These are phyloP conservation scores for Pelargonium fulgidum DNA, from an alignment of 441 rosid species.

Conservation along the genomic window DNA sequence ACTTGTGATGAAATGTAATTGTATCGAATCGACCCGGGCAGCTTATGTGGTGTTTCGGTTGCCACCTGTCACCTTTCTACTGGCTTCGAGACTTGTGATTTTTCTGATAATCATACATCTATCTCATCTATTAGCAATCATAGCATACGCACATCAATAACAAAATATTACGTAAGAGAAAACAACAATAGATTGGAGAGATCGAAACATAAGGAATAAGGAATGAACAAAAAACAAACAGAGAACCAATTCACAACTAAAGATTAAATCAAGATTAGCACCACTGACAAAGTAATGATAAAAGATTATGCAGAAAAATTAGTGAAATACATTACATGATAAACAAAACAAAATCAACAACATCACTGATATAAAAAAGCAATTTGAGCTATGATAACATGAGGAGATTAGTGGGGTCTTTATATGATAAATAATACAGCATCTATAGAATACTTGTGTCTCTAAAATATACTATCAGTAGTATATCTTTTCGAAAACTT, in stretches of 20 bases:
- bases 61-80: no score
- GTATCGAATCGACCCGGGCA: no score
- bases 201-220: neutral
- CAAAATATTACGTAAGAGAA: no score
- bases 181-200: no score
- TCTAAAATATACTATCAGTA: no score
- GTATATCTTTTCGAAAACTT: no score
- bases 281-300: neutral
- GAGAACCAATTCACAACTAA: neutral
- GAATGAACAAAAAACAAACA: neutral
- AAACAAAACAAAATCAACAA: neutral
- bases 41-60: no score
- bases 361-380: conserved; percentile 39
- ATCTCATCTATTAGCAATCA: no score
- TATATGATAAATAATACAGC: conserved; percentile 18
- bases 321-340: neutral
- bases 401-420: conserved; percentile 18
- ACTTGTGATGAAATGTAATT: no score
- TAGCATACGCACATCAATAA: no score
- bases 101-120: no score
- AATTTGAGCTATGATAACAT: conserved; percentile 29
- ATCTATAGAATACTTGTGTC: conserved; percentile 23
- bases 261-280: neutral
- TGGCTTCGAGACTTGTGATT: no score
- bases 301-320: neutral